These are phyloP conservation scores for Ceratocystis eucalypticola DNA, from an alignment of 2,329 filamentous ascomycete genomes.

Conservation along the genomic window DNA sequence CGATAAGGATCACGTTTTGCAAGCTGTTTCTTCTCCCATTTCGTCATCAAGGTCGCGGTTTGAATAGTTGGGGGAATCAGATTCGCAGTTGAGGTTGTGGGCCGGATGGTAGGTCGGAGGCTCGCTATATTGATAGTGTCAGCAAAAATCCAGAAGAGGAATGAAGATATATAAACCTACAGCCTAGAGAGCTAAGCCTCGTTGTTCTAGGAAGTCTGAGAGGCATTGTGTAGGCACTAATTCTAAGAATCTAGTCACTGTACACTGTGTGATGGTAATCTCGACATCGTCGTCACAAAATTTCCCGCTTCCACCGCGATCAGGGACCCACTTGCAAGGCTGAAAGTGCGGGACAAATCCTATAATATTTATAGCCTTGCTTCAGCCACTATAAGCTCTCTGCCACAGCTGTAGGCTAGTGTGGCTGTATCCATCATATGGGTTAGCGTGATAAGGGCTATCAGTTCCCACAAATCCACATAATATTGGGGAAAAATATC, in stretches of 20 bases:
- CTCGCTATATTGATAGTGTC: constrained; percentile 35
- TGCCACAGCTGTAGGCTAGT: background rate
- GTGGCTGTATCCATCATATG: background rate
- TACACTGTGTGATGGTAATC: constrained; percentile 9
- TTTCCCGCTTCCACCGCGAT: constrained; percentile 15
- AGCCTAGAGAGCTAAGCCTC: constrained; percentile 44
- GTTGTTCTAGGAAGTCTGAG: constrained; percentile 50
- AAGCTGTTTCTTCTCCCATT: constrained; percentile 49
- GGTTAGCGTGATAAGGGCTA: constrained; percentile 19
- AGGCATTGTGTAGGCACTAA: constrained; percentile 38
- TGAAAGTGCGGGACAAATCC: constrained; percentile 14
- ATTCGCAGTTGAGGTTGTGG: constrained; percentile 32
- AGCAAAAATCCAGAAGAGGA: constrained; percentile 17
- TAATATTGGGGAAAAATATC: constrained; percentile 4
- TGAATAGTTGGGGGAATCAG: constrained; percentile 45
- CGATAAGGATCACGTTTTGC: constrained; percentile 69
- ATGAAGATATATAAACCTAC: constrained; percentile 33
- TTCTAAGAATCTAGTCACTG: constrained; percentile 2
- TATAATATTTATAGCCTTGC: constrained; percentile 10
- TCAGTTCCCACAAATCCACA: constrained; percentile 26
- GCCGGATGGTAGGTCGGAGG: constrained; percentile 40
- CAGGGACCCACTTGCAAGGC: constrained; percentile 16
- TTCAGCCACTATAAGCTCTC: background rate
- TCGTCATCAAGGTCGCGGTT: constrained; percentile 45
- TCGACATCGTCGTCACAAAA: constrained; percentile 17